A percentile compares a stretch with the other conserved stretches of the same genome.
Conservation (phyloP, 176 grass and related monocot species). For the Zea luxurians region DNA sequence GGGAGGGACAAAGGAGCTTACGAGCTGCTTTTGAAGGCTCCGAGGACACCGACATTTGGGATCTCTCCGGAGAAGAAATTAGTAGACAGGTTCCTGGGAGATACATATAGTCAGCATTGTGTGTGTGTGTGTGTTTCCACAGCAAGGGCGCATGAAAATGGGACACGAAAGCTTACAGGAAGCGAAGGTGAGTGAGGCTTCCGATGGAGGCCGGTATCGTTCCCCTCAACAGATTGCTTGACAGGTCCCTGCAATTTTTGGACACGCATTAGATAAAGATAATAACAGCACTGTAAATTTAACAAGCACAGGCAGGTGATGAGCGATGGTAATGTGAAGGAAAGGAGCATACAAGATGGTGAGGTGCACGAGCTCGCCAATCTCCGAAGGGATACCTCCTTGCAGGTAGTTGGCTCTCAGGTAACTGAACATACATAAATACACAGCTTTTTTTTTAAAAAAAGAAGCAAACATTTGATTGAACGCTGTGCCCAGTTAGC, state of each 20-base stretch:
- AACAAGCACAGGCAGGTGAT: neutral
- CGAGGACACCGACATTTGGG: constrained; percentile 81
- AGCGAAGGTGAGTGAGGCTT: constrained; percentile 63
- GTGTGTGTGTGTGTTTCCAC: no score
- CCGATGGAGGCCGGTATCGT: constrained; percentile 74
- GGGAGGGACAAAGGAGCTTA: constrained; percentile 45
- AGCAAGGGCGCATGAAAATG: neutral
- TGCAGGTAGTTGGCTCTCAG: constrained; percentile 93
- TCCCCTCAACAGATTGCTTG: constrained; percentile 79
- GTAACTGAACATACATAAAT: constrained; percentile 49
- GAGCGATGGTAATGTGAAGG: neutral
- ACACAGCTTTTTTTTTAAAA: neutral
- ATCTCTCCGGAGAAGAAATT: constrained; percentile 97
- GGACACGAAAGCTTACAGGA: constrained; percentile 53
- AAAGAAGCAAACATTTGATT: neutral
- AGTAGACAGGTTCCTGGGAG: constrained; percentile 74
- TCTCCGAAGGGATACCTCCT: constrained; percentile 85
- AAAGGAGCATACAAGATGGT: constrained; percentile 72
- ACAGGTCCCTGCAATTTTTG: constrained; percentile 63
- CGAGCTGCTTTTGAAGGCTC: constrained; percentile 90
- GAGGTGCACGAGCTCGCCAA: constrained; percentile 74
- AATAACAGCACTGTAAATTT: neutral
- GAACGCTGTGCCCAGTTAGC: neutral
- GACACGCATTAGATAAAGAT: neutral
- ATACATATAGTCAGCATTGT: no score